These are phyloP conservation scores for Mortierella sp. DNA, from an alignment of 371 early-diverging fungal species.

Conservation along the genomic window DNA sequence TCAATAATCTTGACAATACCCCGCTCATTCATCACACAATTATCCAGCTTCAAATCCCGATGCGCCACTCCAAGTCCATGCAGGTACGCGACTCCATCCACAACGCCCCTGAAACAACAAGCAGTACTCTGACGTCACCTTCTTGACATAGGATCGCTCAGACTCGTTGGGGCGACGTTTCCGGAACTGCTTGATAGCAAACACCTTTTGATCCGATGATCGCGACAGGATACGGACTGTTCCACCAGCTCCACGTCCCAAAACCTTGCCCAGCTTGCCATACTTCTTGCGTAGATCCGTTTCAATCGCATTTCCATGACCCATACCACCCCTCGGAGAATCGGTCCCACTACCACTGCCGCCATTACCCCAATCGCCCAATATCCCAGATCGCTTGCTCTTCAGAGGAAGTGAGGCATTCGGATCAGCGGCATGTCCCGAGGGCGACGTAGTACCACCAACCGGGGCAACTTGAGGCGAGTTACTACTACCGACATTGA, in stretches of 20 bases:
- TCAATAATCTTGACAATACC: conserved; percentile 91
- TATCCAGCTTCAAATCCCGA: conserved; percentile 86
- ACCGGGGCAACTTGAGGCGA: conserved; percentile 27
- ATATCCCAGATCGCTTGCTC: conserved; percentile 8
- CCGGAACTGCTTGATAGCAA: conserved; percentile 89
- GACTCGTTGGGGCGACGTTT: conserved; percentile 73
- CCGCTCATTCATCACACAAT: conserved; percentile 77
- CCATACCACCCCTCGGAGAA: conserved; percentile 4
- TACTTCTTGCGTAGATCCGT: conserved; percentile 31
- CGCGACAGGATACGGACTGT: conserved; percentile 73
- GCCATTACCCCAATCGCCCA: not conserved
- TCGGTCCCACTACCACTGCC: not conserved
- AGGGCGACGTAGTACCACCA: not conserved
- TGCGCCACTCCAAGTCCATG: conserved; percentile 74
- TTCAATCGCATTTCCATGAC: conserved; percentile 32
- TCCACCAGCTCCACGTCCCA: conserved; percentile 83
- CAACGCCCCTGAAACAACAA: conserved; percentile 78
- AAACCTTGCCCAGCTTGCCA: conserved; percentile 45
- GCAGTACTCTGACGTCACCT: conserved; percentile 87
- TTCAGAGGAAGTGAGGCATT: not conserved
- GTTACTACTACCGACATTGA: conserved; percentile 33
- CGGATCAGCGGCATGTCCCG: not conserved
- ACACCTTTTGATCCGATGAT: conserved; percentile 64
- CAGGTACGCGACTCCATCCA: conserved; percentile 70
- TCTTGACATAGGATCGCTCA: conserved; percentile 84